Evolutionary conservation across 176 grass and related monocot species (phyloP).

Genomic region (Aegilops sharonensis): DNA sequence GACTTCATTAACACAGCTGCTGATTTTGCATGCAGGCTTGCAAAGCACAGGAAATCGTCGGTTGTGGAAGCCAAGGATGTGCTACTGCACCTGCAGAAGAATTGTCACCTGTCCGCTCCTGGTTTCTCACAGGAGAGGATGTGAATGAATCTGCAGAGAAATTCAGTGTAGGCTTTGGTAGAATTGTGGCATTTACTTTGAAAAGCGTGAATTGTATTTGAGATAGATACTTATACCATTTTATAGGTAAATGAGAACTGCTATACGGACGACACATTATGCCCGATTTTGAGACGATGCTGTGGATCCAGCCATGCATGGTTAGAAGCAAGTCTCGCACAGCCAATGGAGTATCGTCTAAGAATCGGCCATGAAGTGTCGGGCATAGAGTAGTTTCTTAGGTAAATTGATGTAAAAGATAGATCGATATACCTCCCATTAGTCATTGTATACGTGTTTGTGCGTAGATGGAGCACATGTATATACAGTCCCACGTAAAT

Average conservation of each 20-base stretch:
- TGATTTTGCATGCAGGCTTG: constrained; percentile 73
- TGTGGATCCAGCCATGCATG: too few species aligned
- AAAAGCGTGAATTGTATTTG: not conserved
- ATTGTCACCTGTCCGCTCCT: constrained; percentile 78
- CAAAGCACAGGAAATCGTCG: constrained; percentile 93
- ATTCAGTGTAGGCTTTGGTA: constrained; percentile 1
- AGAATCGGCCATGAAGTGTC: too few species aligned
- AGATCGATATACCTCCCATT: not conserved
- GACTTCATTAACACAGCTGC: constrained; percentile 88
- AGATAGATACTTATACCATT: not conserved
- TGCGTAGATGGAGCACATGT: not conserved
- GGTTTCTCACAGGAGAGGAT: constrained; percentile 81
- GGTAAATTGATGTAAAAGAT: not conserved
- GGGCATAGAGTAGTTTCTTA: not conserved
- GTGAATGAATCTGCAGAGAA: constrained; percentile 56
- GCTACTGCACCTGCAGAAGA: constrained; percentile 82
- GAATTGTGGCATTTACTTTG: not conserved
- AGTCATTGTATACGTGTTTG: not conserved
- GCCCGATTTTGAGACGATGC: too few species aligned
- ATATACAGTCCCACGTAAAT: too few species aligned
- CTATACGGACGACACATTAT: too few species aligned
- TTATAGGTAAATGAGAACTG: not conserved
- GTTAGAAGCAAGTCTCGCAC: too few species aligned
- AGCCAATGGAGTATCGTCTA: too few species aligned
- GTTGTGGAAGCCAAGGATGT: constrained; percentile 84